Conservation (phyloP, 805 yeast species). For the Wickerhamomyces kurtzmanii region DNA sequence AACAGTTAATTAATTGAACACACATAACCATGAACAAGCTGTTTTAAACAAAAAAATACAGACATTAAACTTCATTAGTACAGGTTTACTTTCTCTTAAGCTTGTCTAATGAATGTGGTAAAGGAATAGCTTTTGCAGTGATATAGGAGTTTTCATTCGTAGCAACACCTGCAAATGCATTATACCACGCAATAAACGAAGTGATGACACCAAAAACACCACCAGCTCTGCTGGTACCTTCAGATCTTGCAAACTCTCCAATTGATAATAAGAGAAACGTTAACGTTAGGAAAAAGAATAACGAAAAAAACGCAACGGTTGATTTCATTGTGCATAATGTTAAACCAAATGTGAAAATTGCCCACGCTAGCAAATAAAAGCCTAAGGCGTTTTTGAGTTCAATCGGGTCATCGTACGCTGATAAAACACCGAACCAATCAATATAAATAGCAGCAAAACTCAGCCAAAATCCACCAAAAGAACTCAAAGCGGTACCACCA, state of each 20-base stretch:
- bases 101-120: slow-evolving; percentile 26
- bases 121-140: slow-evolving; percentile 18
- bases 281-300: slow-evolving; percentile 41
- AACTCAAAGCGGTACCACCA: slow-evolving; percentile 54
- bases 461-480: slow-evolving; percentile 68
- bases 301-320: slow-evolving; percentile 50
- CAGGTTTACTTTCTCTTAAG: no score
- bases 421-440: slow-evolving; percentile 48
- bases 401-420: slow-evolving; percentile 34
- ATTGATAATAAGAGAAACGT: slow-evolving; percentile 47
- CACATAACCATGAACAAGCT: no score
- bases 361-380: slow-evolving; percentile 53
- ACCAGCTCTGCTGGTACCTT: slow-evolving; percentile 36
- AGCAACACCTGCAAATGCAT: slow-evolving; percentile 55
- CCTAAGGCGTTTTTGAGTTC: slow-evolving; percentile 43
- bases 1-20: no score
- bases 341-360: slow-evolving; percentile 47
- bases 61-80: no score
- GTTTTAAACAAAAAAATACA: no score
- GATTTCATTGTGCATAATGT: slow-evolving; percentile 49
- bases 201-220: slow-evolving; percentile 47
- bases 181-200: slow-evolving; percentile 47
- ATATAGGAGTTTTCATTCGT: slow-evolving; percentile 41
- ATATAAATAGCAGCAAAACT: slow-evolving; percentile 51
- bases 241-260: slow-evolving; percentile 37